A percentile compares a stretch with the other conserved stretches of the same genome.
These are phyloP conservation scores for Oldenlandia corymbosa DNA, from an alignment of 257 asterid species.

Conservation along the genomic window DNA sequence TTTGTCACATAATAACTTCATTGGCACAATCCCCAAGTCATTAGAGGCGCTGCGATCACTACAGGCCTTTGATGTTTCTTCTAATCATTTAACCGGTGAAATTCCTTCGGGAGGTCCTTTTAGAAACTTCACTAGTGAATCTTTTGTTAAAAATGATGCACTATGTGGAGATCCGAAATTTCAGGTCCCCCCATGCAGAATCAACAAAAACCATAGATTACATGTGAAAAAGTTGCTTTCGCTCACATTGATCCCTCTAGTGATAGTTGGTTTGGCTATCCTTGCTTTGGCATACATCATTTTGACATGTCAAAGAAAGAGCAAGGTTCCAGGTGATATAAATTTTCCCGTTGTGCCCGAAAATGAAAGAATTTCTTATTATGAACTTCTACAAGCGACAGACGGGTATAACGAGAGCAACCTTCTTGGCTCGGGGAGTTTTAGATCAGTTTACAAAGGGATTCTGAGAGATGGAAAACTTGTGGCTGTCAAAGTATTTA, in stretches of 20 bases:
- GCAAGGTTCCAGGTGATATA: not conserved
- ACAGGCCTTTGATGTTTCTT: not conserved
- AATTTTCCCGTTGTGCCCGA: not conserved
- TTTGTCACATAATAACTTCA: not conserved
- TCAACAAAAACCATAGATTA: not conserved
- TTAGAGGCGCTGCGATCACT: slow-evolving; percentile 3
- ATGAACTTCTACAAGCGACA: not conserved
- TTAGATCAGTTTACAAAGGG: slow-evolving; percentile 19
- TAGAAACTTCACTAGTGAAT: not conserved
- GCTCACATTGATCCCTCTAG: not conserved
- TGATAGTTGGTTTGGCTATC: not conserved
- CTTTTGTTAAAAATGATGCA: slow-evolving; percentile 14
- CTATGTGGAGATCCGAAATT: slow-evolving; percentile 14
- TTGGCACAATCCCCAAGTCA: slow-evolving; percentile 5
- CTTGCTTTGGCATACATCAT: not conserved
- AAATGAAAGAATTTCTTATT: not conserved
- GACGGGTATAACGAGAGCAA: slow-evolving; percentile 1
- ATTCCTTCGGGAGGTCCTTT: slow-evolving; percentile 1
- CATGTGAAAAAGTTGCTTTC: not conserved
- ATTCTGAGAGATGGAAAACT: slow-evolving; percentile 2
- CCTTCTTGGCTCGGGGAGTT: slow-evolving; percentile 17
- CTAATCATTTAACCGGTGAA: not conserved
- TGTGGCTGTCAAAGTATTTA: slow-evolving; percentile 19
- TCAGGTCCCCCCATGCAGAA: slow-evolving; percentile 9
- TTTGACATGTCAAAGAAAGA: not conserved